Conservation (phyloP, 306 rosid species). For the Malus orientalis region DNA sequence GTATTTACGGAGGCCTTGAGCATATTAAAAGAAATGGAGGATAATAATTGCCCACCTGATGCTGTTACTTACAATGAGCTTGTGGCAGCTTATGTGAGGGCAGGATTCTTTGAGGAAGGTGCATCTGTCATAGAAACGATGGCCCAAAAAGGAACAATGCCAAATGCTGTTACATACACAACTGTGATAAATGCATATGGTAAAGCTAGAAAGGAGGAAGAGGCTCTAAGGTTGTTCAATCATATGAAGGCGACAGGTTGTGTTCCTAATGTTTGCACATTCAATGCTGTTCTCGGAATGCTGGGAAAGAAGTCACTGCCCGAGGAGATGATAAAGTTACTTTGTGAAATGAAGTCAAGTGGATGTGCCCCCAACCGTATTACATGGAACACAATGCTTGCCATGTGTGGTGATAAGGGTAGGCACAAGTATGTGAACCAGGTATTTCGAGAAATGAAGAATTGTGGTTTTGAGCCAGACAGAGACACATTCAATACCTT, state of each 20-base stretch:
- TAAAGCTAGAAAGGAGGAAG: constrained; percentile 62
- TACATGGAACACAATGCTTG: constrained; percentile 94
- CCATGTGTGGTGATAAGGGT: constrained; percentile 78
- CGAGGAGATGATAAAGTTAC: constrained; percentile 64
- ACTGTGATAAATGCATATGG: constrained; percentile 87
- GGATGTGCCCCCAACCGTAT: constrained; percentile 79
- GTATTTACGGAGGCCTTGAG: constrained; percentile 68
- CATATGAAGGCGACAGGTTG: constrained; percentile 85
- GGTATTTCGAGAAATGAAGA: constrained; percentile 81
- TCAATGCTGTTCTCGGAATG: constrained; percentile 68
- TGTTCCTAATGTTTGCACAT: constrained; percentile 74
- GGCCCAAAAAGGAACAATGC: constrained; percentile 64
- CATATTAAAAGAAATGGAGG: constrained; percentile 80
- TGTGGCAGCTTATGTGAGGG: constrained; percentile 79
- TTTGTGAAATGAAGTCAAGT: constrained; percentile 68
- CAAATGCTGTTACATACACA: constrained; percentile 85
- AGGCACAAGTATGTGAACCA: constrained; percentile 55
- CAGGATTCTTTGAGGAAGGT: constrained; percentile 79
- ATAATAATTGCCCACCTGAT: constrained; percentile 60
- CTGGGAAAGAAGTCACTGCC: constrained; percentile 68
- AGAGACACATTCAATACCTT: constrained; percentile 90
- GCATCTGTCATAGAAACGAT: constrained; percentile 70
- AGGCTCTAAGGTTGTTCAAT: constrained; percentile 60
- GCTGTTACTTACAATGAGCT: constrained; percentile 89
- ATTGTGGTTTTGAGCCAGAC: constrained; percentile 89